These are phyloP conservation scores for Colletotrichum gigasporum DNA, from an alignment of 2,329 filamentous ascomycete genomes.

Conservation along the genomic window DNA sequence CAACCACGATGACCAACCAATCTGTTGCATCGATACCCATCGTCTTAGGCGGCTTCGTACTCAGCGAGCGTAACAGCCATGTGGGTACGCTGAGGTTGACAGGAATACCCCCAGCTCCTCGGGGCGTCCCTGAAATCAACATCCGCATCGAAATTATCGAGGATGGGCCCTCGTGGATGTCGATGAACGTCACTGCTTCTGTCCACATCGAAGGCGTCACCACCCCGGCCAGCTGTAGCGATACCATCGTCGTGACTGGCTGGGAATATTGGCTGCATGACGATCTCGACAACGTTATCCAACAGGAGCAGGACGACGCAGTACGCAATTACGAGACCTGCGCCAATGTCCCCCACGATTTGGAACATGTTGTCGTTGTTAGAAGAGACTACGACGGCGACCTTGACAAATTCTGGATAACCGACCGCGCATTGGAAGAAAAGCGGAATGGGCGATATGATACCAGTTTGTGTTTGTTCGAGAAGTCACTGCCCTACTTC, in stretches of 20 bases:
- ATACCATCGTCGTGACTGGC: neutral
- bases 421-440: neutral
- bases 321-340: neutral
- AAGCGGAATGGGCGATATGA: neutral
- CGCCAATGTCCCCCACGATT: neutral
- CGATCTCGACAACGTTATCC: neutral
- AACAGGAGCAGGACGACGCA: neutral
- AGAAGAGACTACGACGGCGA: neutral
- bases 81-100: neutral
- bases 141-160: neutral
- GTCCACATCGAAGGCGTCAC: too few relatives aligned
- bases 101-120: neutral
- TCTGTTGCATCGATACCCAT: neutral
- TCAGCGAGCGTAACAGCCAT: neutral
- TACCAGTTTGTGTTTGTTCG: neutral
- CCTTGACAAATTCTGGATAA: neutral
- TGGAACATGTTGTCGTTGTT: neutral
- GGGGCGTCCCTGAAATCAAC: neutral
- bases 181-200: too few relatives aligned
- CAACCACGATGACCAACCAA: neutral
- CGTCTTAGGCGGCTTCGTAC: neutral
- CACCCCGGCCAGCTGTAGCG: too few relatives aligned
- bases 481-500: neutral
- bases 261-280: too few relatives aligned
- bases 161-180: too few relatives aligned